phyloP scores from a whole-genome alignment of 2,329 filamentous ascomycete species.

The Colletotrichum tanaceti region DNA sequence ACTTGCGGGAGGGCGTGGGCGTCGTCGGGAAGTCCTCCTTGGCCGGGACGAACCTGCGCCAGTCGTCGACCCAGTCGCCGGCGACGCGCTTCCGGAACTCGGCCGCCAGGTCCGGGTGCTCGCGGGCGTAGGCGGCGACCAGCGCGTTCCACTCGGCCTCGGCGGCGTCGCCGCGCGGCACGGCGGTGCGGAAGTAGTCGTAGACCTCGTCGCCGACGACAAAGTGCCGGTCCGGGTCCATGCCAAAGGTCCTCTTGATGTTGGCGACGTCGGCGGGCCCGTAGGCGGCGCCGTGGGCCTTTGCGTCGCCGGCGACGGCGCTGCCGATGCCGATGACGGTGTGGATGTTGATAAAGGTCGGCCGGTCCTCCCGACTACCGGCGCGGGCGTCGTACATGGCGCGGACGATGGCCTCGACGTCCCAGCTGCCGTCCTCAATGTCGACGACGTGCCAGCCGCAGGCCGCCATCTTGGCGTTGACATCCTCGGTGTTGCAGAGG shows the following conservation, averaged over 20 bases:
- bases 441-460: constrained; percentile 68
- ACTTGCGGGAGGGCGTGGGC: constrained; percentile 62
- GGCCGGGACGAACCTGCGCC: constrained; percentile 60
- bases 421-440: constrained; percentile 63
- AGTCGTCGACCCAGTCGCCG: constrained; percentile 61
- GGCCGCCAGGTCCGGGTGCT: constrained; percentile 60
- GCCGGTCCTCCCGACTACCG: no score
- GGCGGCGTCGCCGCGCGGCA: constrained; percentile 57
- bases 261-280: constrained; percentile 63
- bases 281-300: constrained; percentile 69
- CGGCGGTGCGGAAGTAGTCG: constrained; percentile 61
- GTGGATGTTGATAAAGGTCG: constrained; percentile 68
- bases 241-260: constrained; percentile 50
- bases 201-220: constrained; percentile 59
- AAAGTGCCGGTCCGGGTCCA: constrained; percentile 52
- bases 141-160: constrained; percentile 60
- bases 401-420: constrained; percentile 58
- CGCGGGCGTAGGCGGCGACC: constrained; percentile 55
- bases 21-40: constrained; percentile 57
- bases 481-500: constrained; percentile 63
- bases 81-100: constrained; percentile 61
- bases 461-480: constrained; percentile 68
- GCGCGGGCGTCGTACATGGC: constrained; percentile 59
- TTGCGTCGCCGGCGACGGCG: constrained; percentile 60
- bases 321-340: constrained; percentile 68